Base-by-base conservation (phyloP, 805 yeast genomes). In the Zygosaccharomyces siamensis region DNA sequence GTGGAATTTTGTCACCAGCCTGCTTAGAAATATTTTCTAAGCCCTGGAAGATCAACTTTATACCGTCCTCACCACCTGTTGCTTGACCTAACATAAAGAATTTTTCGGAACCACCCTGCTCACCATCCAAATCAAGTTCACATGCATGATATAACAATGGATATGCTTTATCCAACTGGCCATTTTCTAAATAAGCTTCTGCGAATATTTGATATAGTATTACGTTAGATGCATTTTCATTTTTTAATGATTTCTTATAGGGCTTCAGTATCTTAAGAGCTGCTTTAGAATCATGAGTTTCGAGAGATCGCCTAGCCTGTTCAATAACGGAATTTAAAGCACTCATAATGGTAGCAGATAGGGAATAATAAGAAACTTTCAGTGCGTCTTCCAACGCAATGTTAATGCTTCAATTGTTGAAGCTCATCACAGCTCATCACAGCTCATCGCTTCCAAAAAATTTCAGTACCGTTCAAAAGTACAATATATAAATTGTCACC, bases 41-140 rank as follows among this genome's bases (percentile, higher is more conserved):
- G 5, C 95, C 98, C 43, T 73, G 74, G 52, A 79, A 76, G 51
- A 86, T 74, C 57, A 78, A 72, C 8, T 72, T 64, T 14, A 87
- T 62, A 7, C 97, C 98, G 56, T 81, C 85, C 14, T 54, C 57
- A 28, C 95, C 97, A 38, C 97, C 97, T 24, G 84, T 73, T 45
- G 92, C 81, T 70, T 92, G 99, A 2, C 97, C 99, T 53, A 92
- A 71, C 68, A 90, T 89, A 47, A 93, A 75, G 63, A 86, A 90
- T 69, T 89, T 90, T 62, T 87, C 96, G 11, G 81, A 82, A 2
- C 69, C 68, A 1, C 92, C 93, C 39, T 67, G 57, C 1, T 61
- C 53, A 1, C 88, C 96, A 2, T 72, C 64, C 2, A 85, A 81
- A 66, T 90, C 97, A 45, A 84, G 53, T 52, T 79, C 79, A 50